These are phyloP conservation scores for Rhodotorula sp. DNA, from an alignment of 1,284 basidiomycete species.

Conservation along the genomic window DNA sequence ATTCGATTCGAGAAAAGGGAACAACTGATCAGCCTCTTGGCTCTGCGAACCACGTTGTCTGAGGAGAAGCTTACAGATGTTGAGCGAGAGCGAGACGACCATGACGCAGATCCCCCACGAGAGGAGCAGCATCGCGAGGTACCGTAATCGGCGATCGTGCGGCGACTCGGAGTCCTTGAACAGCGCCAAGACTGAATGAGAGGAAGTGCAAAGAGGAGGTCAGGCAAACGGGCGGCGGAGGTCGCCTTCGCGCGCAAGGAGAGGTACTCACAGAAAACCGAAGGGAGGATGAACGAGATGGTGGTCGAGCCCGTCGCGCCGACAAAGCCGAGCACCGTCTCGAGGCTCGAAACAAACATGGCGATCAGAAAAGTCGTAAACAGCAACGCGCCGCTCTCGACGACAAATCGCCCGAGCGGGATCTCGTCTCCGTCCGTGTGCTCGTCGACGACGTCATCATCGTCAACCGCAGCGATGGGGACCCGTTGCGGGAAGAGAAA, in stretches of 20 bases:
- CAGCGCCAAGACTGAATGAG: constrained; percentile 53
- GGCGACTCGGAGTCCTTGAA: constrained; percentile 58
- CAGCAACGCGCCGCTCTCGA: constrained; percentile 72
- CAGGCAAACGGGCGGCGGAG: not conserved
- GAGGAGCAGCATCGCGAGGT: constrained; percentile 65
- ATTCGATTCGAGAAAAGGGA: no score
- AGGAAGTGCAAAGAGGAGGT: not conserved
- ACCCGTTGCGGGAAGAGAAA: constrained; percentile 59
- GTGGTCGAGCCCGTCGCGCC: constrained; percentile 94
- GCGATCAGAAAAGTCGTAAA: constrained; percentile 65
- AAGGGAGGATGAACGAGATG: constrained; percentile 95
- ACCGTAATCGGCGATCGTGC: constrained; percentile 59
- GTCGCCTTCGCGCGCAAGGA: no score
- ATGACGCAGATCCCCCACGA: constrained; percentile 78
- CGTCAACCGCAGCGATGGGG: constrained; percentile 14
- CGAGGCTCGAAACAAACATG: constrained; percentile 76
- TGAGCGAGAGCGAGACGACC: constrained; percentile 63
- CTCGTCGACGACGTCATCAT: constrained; percentile 36
- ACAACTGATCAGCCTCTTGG: not conserved
- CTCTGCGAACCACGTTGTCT: not conserved
- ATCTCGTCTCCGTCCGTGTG: constrained; percentile 47
- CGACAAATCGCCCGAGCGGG: constrained; percentile 62
- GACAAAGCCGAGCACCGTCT: constrained; percentile 83
- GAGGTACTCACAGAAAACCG: constrained; percentile 57
- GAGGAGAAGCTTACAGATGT: constrained; percentile 33